phyloP scores from a whole-genome alignment of 768 basidiomycete species.

The Sistotremastrum niveocremeum region DNA sequence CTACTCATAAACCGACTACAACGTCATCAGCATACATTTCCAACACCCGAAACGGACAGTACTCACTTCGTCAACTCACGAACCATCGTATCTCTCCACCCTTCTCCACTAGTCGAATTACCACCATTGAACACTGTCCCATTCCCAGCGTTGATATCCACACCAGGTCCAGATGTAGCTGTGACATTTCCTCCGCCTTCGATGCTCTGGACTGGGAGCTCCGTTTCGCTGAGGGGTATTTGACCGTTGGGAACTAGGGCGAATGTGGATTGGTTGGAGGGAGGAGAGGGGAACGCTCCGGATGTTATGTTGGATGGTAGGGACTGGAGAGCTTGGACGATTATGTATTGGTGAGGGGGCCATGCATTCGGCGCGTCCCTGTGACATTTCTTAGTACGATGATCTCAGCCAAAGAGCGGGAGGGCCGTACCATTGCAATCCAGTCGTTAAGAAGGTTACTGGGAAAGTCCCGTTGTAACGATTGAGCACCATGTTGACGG shows the following conservation, averaged over 20 bases:
- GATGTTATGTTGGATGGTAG: conserved; percentile 62
- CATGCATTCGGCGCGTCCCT: conserved; percentile 85
- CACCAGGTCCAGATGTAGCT: conserved; percentile 35
- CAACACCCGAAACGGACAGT: too few species aligned
- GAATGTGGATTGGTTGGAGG: conserved; percentile 43
- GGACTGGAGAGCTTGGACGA: conserved; percentile 59
- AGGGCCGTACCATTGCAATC: conserved; percentile 84
- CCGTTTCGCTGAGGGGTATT: conserved; percentile 55
- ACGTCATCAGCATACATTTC: too few species aligned
- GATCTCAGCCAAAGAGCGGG: not conserved
- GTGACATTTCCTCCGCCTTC: conserved; percentile 25
- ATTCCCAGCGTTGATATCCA: conserved; percentile 45
- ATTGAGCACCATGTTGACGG: conserved; percentile 65
- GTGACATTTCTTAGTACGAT: not conserved
- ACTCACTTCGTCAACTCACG: conserved; percentile 60
- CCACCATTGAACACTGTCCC: conserved; percentile 57
- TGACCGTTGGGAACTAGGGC: conserved; percentile 67
- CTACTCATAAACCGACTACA: conserved; percentile 56
- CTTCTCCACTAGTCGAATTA: conserved; percentile 43
- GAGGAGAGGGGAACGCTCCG: conserved; percentile 37
- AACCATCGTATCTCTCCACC: conserved; percentile 48
- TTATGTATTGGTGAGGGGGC: conserved; percentile 78
- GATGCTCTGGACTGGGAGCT: conserved; percentile 57
- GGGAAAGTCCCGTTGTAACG: conserved; percentile 84
- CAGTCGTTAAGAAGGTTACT: conserved; percentile 61